Base-by-base conservation (phyloP, 495 filamentous ascomycete genomes). In the Neurospora sp. region DNA sequence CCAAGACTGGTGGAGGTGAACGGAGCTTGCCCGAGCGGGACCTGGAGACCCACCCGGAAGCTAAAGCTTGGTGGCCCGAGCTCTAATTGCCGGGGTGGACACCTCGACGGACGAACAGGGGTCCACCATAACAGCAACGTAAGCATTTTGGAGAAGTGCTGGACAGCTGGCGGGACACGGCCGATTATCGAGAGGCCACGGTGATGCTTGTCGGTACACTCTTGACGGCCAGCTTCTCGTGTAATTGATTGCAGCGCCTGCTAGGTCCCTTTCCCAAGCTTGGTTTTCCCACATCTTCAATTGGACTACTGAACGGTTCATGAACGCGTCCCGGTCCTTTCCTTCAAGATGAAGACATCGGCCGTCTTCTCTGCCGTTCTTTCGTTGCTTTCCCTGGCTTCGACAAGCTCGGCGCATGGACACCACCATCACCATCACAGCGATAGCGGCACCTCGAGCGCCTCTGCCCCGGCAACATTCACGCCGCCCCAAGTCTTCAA, bases 401-500 rank as follows among this genome's bases (percentile, higher is more conserved):
- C 78, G 39, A 78, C 78, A 73, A 78, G 83, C 78, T 74, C 79
- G 31, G 83, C 72, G 54, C 80, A 69, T 76, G 80, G 70, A 78
- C 75, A 66, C 27, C 54, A 62, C 23, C 54, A 66, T 31, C 54
- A 66, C 27, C 27, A 48, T 48, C n/a, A 66, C 48, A 59, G 20
- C 48, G 48, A 59, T 69, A 80, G 80, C 71, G 76, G 80, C 66
- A 82, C 76, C 66, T 85, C 83, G 72, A 81, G 79, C 75, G 72
- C 80, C 72, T 79, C 80, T 71, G 88, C 94, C 20, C 88, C 91
- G 38, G 80, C 85, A 77, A 89, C 87, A 69, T 97, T 97, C 86
- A 94, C 89, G 82, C 94, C 95, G 44, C 90, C 94, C 16, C 92
- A 92, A 79, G 92, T 93, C 62, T 99, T 96, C 83, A 92, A 93